Evolutionary conservation across 2,329 filamentous ascomycete genomes (phyloP).

Genomic region (Epichloe uncinata): DNA sequence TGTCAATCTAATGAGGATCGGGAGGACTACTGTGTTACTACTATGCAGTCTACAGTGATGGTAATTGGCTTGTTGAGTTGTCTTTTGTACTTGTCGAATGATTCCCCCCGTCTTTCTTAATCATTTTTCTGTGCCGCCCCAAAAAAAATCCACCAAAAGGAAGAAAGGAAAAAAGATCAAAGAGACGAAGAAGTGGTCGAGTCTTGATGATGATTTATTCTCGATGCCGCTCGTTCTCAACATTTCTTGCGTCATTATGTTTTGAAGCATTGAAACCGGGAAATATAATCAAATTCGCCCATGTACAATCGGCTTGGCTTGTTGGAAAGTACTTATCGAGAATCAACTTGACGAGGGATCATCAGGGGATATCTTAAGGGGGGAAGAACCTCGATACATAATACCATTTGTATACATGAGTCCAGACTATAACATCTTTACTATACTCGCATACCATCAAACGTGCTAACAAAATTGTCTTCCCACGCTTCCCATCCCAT

Average conservation of each 20-base stretch:
- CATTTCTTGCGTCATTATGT: too few species aligned
- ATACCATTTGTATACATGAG: too few species aligned
- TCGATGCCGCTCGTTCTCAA: too few species aligned
- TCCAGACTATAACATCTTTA: too few species aligned
- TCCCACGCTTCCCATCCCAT: too few species aligned
- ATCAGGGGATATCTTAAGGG: too few species aligned
- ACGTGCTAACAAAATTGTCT: too few species aligned
- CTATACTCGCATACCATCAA: too few species aligned
- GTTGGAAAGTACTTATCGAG: background rate
- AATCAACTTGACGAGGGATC: background rate
- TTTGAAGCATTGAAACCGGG: background rate
- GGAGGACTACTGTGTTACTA: conserved; percentile 6
- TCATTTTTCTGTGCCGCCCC: background rate
- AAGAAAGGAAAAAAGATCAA: background rate
- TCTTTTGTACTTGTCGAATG: conserved; percentile 23
- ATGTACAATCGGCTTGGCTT: background rate
- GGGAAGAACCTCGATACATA: too few species aligned
- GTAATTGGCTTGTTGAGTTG: conserved; percentile 21
- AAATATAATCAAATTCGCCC: background rate
- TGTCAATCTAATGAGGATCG: conserved; percentile 2
- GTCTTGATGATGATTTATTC: background rate
- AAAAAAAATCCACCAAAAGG: background rate
- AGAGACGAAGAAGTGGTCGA: background rate
- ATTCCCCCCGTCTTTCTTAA: conserved; percentile 21
- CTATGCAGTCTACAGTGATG: conserved; percentile 13